phyloP scores from a whole-genome alignment of 108 stramenopile species.

The Asterionellopsis glacialis region DNA sequence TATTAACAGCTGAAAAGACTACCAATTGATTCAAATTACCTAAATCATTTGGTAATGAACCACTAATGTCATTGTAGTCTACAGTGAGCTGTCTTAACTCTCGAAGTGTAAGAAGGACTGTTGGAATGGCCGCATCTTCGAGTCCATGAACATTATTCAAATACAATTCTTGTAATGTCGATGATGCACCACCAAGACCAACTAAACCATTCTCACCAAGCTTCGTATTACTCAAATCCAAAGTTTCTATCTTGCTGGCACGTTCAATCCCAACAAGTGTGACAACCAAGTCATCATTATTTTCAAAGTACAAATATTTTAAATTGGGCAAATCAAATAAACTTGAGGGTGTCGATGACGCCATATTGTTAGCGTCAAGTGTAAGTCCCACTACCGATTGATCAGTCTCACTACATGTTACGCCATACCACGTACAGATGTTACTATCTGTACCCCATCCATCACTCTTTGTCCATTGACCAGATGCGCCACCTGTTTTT shows the following conservation, averaged over 20 bases:
- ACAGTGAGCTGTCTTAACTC: conserved; percentile 2
- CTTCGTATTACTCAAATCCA: conserved; percentile 2
- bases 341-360: background rate
- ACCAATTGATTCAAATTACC: conserved; percentile 5
- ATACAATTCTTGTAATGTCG: background rate
- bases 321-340: conserved; percentile 4
- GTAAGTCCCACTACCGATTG: background rate
- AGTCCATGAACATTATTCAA: background rate
- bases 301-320: background rate
- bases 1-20: background rate
- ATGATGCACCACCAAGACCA: background rate
- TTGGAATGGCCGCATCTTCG: background rate
- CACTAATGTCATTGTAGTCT: conserved; percentile 1
- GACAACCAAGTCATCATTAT: background rate
- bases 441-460: background rate
- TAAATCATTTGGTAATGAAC: background rate
- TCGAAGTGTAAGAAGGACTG: background rate
- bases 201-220: background rate
- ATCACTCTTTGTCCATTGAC: conserved; percentile 4
- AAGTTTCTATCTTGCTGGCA: background rate
- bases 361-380: background rate
- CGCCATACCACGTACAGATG: background rate
- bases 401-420: background rate
- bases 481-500: background rate
- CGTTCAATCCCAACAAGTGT: background rate